phyloP scores from a whole-genome alignment of 1,139 yeast species.

The Nakaseomyces glabratus region DNA sequence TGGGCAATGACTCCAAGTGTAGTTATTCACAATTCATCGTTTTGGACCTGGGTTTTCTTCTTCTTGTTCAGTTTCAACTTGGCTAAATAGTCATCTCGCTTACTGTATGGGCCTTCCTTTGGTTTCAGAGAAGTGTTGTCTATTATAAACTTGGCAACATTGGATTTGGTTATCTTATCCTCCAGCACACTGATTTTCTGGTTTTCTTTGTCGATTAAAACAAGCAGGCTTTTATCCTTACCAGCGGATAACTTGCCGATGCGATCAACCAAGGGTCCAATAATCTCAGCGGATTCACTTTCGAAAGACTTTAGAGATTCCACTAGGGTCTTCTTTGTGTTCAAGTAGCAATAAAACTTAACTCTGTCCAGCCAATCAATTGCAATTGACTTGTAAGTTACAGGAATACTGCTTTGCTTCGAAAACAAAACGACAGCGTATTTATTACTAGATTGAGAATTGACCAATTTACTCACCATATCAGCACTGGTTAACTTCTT shows the following conservation, averaged over 20 bases:
- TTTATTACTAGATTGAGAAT: conserved; percentile 22
- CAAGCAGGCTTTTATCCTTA: conserved; percentile 14
- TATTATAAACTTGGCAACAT: conserved; percentile 17
- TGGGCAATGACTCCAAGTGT: no score
- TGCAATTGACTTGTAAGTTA: conserved; percentile 64
- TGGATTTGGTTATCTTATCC: conserved; percentile 15
- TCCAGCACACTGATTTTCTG: conserved; percentile 18
- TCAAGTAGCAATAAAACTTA: conserved; percentile 32
- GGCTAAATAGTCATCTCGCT: conserved; percentile 19
- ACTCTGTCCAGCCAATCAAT: conserved; percentile 53
- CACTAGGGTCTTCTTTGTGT: conserved; percentile 10
- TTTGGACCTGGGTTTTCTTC: not conserved
- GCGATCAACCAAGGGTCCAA: not conserved
- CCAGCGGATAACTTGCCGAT: not conserved
- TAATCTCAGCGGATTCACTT: not conserved
- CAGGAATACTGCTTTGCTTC: conserved; percentile 42
- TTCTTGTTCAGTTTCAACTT: conserved; percentile 15
- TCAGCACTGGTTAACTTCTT: conserved; percentile 38
- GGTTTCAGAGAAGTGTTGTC: conserved; percentile 16
- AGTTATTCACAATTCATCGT: conserved; percentile 13
- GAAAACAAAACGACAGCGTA: conserved; percentile 38
- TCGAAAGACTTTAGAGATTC: not conserved
- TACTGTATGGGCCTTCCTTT: conserved; percentile 27
- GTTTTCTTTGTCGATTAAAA: conserved; percentile 18
- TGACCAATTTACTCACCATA: conserved; percentile 29